A percentile compares a stretch with the other conserved stretches of the same genome.
Evolutionary conservation across 2,329 filamentous ascomycete genomes (phyloP).

Genomic region (Bipolaris cookei): DNA sequence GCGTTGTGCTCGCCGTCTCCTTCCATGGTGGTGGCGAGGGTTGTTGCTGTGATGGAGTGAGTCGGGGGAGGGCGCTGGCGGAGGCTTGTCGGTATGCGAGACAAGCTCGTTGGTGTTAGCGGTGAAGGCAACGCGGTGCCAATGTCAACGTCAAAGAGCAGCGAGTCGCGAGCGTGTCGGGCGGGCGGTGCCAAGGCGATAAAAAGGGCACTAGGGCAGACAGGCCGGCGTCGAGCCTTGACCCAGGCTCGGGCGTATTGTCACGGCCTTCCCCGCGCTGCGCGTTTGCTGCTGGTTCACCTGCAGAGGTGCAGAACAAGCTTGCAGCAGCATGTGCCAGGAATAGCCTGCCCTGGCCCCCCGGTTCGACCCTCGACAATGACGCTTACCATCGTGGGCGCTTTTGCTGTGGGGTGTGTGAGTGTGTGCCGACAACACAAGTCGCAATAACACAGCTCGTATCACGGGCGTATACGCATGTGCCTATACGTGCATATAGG

Average conservation of each 20-base stretch:
- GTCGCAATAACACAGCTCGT: too few species aligned
- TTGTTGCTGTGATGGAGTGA: not conserved
- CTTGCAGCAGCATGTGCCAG: conserved; percentile 6
- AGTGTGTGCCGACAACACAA: not conserved
- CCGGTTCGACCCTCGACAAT: not conserved
- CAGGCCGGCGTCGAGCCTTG: conserved; percentile 7
- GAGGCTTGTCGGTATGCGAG: not conserved
- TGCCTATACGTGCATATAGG: not conserved
- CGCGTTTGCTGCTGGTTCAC: not conserved
- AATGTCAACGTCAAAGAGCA: not conserved
- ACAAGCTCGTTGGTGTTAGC: conserved; percentile 8
- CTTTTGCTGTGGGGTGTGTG: not conserved
- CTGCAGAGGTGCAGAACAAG: conserved; percentile 1
- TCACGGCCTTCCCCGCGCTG: conserved; percentile 13
- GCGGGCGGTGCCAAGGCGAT: conserved; percentile 5
- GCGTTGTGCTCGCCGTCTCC: conserved; percentile 33
- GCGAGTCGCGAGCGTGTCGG: not conserved
- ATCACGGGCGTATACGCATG: not conserved
- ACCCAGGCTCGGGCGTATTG: not conserved
- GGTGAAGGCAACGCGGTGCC: conserved; percentile 3
- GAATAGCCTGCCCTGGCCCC: conserved; percentile 8
- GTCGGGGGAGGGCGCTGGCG: not conserved
- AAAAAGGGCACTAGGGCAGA: conserved; percentile 1
- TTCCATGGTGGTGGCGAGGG: conserved; percentile 34
- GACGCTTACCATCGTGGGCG: not conserved